A percentile compares a stretch with the other conserved stretches of the same genome.
phyloP scores from a whole-genome alignment of 331 rosid species.

The Arachis monticola region DNA sequence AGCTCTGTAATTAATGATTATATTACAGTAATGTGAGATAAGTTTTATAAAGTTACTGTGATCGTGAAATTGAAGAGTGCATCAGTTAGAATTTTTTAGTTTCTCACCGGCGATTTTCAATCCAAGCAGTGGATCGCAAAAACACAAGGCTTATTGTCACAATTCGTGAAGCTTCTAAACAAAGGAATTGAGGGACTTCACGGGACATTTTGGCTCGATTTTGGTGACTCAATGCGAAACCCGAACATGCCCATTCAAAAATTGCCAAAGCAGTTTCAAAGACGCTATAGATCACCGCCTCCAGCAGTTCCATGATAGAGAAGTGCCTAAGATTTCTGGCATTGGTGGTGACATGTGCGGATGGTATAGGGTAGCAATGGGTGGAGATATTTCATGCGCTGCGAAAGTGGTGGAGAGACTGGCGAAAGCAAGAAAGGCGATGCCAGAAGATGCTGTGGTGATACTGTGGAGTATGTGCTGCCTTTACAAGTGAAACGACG shows the following conservation, averaged over 20 bases:
- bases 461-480: constrained; percentile 63
- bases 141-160: too few relatives aligned
- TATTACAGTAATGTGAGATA: too few relatives aligned
- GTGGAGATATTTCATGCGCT: too few relatives aligned
- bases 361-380: constrained; percentile 57
- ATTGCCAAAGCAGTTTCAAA: constrained; percentile 36
- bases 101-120: constrained; percentile 47
- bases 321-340: constrained; percentile 46
- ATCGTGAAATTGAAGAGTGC: constrained; percentile 44
- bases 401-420: constrained; percentile 47
- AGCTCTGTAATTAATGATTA: too few relatives aligned
- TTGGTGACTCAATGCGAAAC: constrained; percentile 46
- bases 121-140: too few relatives aligned
- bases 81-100: constrained; percentile 43
- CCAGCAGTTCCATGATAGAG: constrained; percentile 26
- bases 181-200: too few relatives aligned
- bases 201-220: constrained; percentile 49
- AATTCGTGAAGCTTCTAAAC: too few relatives aligned
- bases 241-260: constrained; percentile 48
- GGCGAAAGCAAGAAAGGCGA: constrained; percentile 46
- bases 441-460: constrained; percentile 55
- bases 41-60: too few relatives aligned
- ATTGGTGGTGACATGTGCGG: constrained; percentile 47
- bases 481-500: constrained; percentile 48
- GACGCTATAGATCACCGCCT: constrained; percentile 3